Percentiles rank a stretch among this genome's conserved stretches.
Conservation (phyloP, 2,329 filamentous ascomycete genomes). For the Fusarium sp. region DNA sequence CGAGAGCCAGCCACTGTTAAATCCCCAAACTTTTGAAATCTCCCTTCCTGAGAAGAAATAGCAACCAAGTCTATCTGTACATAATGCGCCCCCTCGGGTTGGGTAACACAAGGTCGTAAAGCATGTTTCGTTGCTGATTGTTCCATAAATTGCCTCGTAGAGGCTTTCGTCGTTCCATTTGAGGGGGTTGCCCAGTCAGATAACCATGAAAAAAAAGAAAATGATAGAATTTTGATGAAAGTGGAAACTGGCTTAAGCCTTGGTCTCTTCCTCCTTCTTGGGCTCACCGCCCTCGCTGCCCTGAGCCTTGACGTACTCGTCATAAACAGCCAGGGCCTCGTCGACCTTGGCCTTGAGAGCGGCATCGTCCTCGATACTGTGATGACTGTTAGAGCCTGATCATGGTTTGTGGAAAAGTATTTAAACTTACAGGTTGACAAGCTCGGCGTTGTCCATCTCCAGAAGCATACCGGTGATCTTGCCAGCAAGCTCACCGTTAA, state of each 20-base stretch:
- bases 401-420: conserved; percentile 4
- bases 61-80: conserved; percentile 54
- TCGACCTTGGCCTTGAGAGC: conserved; percentile 96
- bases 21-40: conserved; percentile 47
- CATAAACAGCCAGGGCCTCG: conserved; percentile 95
- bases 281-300: conserved; percentile 51
- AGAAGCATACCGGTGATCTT: conserved; percentile 99
- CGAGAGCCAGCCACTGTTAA: conserved; percentile 41
- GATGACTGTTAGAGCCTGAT: conserved; percentile 24
- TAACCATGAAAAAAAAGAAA: conserved; percentile 46
- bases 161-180: conserved; percentile 38
- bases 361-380: conserved; percentile 86
- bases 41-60: conserved; percentile 49
- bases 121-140: conserved; percentile 40
- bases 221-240: conserved; percentile 23
- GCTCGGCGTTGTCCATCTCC: conserved; percentile 97
- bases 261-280: conserved; percentile 60
- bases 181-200: conserved; percentile 41
- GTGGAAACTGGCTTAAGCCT: conserved; percentile 47
- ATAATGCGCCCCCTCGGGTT: conserved; percentile 45
- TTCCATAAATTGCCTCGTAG: conserved; percentile 36
- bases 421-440: conserved; percentile 88
- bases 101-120: conserved; percentile 41
- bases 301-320: conserved; percentile 97
- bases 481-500: conserved; percentile 94